Evolutionary conservation across 2,329 filamentous ascomycete species (phyloP).

Genomic region (Onygenales sp.): DNA sequence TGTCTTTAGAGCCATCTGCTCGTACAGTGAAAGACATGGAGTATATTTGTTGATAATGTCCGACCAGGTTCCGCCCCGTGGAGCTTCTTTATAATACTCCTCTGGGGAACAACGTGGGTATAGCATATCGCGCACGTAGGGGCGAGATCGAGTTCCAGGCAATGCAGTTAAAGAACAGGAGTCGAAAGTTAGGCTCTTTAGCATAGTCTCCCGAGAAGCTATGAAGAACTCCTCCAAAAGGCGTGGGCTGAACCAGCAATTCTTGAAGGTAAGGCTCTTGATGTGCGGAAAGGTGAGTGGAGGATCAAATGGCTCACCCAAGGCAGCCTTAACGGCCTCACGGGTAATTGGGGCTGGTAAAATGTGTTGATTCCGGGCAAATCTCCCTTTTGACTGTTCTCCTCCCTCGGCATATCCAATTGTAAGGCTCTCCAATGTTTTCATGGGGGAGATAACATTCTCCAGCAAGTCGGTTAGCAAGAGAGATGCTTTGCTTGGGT

Average conservation of each 20-base stretch:
- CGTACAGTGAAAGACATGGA: constrained; percentile 34
- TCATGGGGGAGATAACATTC: constrained; percentile 38
- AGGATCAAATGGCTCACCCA: constrained; percentile 6
- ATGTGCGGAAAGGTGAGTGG: constrained; percentile 49
- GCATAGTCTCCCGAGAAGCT: constrained; percentile 35
- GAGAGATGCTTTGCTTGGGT: constrained; percentile 43
- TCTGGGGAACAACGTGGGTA: constrained; percentile 6
- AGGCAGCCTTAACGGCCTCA: constrained; percentile 7
- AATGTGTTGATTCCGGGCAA: constrained; percentile 53
- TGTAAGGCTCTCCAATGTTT: constrained; percentile 48
- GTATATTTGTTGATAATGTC: constrained; percentile 41
- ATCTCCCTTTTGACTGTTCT: constrained; percentile 53
- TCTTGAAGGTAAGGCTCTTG: constrained; percentile 52
- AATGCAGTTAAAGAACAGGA: constrained; percentile 55
- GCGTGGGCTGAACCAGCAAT: constrained; percentile 58
- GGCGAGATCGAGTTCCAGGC: constrained; percentile 8
- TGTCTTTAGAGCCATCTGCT: constrained; percentile 20
- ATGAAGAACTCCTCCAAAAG: constrained; percentile 45
- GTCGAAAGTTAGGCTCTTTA: constrained; percentile 50
- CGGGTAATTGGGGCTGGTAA: constrained; percentile 45
- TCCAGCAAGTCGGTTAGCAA: constrained; percentile 46
- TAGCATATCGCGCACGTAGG: constrained; percentile 7
- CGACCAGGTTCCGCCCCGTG: constrained; percentile 41
- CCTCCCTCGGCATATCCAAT: constrained; percentile 61
- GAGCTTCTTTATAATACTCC: constrained; percentile 23